Percentiles rank a stretch among this genome's conserved stretches.
Conservation (phyloP, 306 rosid species). For the Dicorynia guianensis region DNA sequence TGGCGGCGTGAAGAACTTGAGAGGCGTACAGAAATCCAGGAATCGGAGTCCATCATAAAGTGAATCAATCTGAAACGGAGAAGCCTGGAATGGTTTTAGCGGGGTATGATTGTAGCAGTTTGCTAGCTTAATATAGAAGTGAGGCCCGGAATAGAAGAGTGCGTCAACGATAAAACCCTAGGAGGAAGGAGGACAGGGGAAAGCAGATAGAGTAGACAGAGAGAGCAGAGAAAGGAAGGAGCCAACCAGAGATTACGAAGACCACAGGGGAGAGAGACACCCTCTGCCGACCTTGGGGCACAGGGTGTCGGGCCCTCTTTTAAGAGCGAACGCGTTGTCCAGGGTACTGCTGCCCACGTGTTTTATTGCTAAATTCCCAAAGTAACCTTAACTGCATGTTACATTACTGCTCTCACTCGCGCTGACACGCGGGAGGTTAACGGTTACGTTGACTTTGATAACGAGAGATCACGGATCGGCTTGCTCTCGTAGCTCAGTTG, state of each 20-base stretch:
- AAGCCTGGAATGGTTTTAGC: neutral
- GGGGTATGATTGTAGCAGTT: neutral
- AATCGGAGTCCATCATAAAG: constrained; percentile 63
- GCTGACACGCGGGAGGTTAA: neutral
- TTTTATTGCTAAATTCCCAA: neutral
- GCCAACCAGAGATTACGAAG: constrained; percentile 34
- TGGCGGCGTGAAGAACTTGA: constrained; percentile 45
- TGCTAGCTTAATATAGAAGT: neutral
- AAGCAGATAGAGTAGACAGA: neutral
- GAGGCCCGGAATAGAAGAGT: neutral
- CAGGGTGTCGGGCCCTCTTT: neutral
- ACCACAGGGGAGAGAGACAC: constrained; percentile 33
- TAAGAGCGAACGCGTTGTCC: neutral
- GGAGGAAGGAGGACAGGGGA: constrained; percentile 4
- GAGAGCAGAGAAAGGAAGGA: neutral
- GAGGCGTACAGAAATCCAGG: constrained; percentile 49
- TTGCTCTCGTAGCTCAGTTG: constrained; percentile 75
- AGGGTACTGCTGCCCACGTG: neutral
- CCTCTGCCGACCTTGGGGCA: constrained; percentile 41
- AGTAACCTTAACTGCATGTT: constrained; percentile 27
- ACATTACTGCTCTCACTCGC: too few species aligned
- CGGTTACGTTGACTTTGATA: neutral
- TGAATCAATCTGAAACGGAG: neutral
- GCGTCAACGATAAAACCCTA: constrained; percentile 47
- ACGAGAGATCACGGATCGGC: too few species aligned